A percentile compares a stretch with the other conserved stretches of the same genome.
These are phyloP conservation scores for Hypoxylon sp. DNA, from an alignment of 2,329 filamentous ascomycete species.

Conservation along the genomic window DNA sequence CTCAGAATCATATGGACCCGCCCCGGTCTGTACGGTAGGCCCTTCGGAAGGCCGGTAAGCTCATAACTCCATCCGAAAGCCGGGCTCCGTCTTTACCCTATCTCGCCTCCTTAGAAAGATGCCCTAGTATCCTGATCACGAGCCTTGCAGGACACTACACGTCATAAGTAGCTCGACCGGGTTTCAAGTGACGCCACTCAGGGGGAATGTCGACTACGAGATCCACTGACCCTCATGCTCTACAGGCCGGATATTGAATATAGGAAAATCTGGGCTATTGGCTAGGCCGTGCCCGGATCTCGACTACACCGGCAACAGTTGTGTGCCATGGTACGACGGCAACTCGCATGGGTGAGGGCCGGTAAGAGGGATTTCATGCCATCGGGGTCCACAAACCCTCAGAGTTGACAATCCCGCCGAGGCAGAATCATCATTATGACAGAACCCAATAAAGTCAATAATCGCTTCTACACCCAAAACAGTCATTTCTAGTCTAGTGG, in stretches of 20 bases:
- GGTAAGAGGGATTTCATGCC: constrained; percentile 4
- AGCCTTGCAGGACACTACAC: constrained; percentile 13
- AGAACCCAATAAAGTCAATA: not conserved
- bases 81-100: constrained; percentile 11
- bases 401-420: not conserved
- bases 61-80: constrained; percentile 15
- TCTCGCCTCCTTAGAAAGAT: not conserved
- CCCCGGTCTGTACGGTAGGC: constrained; percentile 18
- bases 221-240: constrained; percentile 2
- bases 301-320: not conserved
- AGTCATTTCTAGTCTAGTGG: constrained; percentile 1
- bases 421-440: constrained; percentile 8
- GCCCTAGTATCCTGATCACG: constrained; percentile 9
- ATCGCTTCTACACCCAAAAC: not conserved
- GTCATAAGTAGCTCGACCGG: constrained; percentile 25
- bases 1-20: constrained; percentile 7
- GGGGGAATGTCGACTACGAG: not conserved
- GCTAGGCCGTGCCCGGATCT: not conserved
- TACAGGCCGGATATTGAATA: not conserved
- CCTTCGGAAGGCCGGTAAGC: constrained; percentile 12
- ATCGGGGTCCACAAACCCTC: not conserved
- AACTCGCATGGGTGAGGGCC: not conserved
- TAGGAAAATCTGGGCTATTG: not conserved
- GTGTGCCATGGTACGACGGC: not conserved
- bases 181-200: constrained; percentile 26